Evolutionary conservation across 257 asterid genomes (phyloP), one percentile per base, ranked within the genome.

Genomic region (Solanum sparsipilum): DNA sequence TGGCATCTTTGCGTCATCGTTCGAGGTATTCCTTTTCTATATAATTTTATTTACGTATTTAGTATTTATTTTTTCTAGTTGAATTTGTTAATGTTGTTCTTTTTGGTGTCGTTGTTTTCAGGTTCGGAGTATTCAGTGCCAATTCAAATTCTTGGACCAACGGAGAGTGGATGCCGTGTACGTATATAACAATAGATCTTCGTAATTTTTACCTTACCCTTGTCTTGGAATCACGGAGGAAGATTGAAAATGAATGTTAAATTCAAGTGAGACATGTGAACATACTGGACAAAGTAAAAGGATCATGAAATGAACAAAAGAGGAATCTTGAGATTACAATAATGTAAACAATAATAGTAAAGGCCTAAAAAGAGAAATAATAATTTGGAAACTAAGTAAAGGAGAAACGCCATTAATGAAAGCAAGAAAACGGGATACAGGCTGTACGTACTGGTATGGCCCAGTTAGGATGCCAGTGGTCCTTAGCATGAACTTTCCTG

Each of bases 11-110:
- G 29, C 89, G 44, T 67, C 68, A 48, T n/a, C 35, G 79, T 87
- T 60, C 87, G 86, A 90, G 93, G 92, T 91, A 91, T 56, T 29
- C 29, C 39, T 27, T 32, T 20, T 58, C 67, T n/a, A 1, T 15
- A 13, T 38, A 13, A 13, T 38, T 35, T 60, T 7, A 72, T 72
- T 32, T 16, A 32, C 25, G 41, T 32, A 8, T 72, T 74, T 56
- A 56, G 23, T n/a, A 35, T 84, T 76, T 6, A 15, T 76, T 6
- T 15, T 41, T 82, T 23, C 48, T 87, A 39, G 27, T 88, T 75
- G 18, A 21, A 25, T 11, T 87, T 34, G 3, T 32, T 34, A 1
- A 6, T 35, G 16, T 32, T 9, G 1, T 79, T 18, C 9, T 60
- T 13, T 38, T 58, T 6, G 20, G 56, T 86, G n/a, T 60, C 73